Evolutionary conservation across 2,329 filamentous ascomycete species (phyloP).

Genomic region (Moelleriella libera): DNA sequence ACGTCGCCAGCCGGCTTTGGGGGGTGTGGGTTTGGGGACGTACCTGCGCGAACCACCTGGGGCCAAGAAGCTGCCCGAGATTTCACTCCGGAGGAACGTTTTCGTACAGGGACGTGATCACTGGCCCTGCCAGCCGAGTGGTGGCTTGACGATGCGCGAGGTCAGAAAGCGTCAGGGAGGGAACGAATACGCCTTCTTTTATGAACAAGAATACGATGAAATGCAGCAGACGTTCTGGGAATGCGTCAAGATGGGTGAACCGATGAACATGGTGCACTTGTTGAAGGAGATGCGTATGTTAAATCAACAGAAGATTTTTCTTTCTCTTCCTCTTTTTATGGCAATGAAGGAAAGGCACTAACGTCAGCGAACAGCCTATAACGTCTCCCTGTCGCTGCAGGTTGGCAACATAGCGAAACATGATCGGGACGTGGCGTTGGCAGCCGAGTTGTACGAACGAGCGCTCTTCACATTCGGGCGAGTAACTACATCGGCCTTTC

Average conservation of each 20-base stretch:
- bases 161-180: conserved; percentile 30
- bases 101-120: conserved; percentile 79
- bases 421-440: conserved; percentile 73
- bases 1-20: conserved; percentile 19
- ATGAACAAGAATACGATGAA: conserved; percentile 59
- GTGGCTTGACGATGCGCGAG: conserved; percentile 70
- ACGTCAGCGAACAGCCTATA: conserved; percentile 45
- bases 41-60: conserved; percentile 40
- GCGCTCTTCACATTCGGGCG: conserved; percentile 91
- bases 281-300: conserved; percentile 31
- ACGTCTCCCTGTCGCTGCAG: conserved; percentile 86
- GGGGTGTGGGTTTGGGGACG: conserved; percentile 43
- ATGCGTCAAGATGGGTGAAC: conserved; percentile 72
- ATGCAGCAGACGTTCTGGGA: conserved; percentile 64
- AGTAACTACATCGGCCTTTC: conserved; percentile 71
- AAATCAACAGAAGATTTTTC: too few species aligned
- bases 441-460: conserved; percentile 77
- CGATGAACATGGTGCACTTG: conserved; percentile 65
- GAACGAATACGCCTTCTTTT: conserved; percentile 60
- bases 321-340: too few species aligned
- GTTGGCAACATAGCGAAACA: conserved; percentile 87
- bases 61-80: conserved; percentile 48
- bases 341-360: too few species aligned
- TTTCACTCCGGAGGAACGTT: conserved; percentile 62
- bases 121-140: conserved; percentile 68